Evolutionary conservation across 768 basidiomycete species (phyloP).

Genomic region (Artomyces pyxidatus): DNA sequence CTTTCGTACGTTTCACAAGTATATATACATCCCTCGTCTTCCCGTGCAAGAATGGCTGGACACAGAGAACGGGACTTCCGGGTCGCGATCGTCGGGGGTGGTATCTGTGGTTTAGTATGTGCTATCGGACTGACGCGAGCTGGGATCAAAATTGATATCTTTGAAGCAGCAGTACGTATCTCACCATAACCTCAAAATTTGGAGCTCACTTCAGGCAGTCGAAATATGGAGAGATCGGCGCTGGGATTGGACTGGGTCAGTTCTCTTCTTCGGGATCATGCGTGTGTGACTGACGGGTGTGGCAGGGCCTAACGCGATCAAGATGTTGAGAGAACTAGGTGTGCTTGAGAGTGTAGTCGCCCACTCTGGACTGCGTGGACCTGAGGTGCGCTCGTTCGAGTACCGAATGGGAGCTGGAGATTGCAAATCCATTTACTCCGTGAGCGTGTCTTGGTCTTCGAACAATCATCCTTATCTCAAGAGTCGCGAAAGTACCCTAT

Average conservation of each 20-base stretch:
- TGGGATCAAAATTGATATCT: conserved; percentile 37
- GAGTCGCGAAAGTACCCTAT: too few species aligned
- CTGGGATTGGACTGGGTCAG: neutral
- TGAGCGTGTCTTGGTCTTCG: too few species aligned
- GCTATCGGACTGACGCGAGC: conserved; percentile 32
- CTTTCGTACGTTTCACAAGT: too few species aligned
- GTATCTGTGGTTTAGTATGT: conserved; percentile 41
- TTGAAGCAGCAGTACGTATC: conserved; percentile 36
- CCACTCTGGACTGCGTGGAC: conserved; percentile 26
- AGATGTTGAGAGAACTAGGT: conserved; percentile 36
- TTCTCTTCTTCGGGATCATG: too few species aligned
- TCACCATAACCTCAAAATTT: neutral
- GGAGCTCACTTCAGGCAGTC: neutral
- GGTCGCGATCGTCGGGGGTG: conserved; percentile 44
- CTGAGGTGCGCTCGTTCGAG: conserved; percentile 26
- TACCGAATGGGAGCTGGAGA: conserved; percentile 36
- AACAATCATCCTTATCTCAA: too few species aligned
- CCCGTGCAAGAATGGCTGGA: too few species aligned
- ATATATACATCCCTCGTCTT: too few species aligned
- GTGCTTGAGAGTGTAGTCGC: conserved; percentile 34
- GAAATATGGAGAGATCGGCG: neutral
- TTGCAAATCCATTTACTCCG: conserved; percentile 38
- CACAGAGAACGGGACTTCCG: too few species aligned
- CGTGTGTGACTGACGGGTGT: too few species aligned
- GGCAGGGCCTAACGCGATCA: conserved; percentile 44